A percentile compares a stretch with the other conserved stretches of the same genome.
Evolutionary conservation across 139 green algal genomes (phyloP).

Genomic region (Tetradesmus obliquus): DNA sequence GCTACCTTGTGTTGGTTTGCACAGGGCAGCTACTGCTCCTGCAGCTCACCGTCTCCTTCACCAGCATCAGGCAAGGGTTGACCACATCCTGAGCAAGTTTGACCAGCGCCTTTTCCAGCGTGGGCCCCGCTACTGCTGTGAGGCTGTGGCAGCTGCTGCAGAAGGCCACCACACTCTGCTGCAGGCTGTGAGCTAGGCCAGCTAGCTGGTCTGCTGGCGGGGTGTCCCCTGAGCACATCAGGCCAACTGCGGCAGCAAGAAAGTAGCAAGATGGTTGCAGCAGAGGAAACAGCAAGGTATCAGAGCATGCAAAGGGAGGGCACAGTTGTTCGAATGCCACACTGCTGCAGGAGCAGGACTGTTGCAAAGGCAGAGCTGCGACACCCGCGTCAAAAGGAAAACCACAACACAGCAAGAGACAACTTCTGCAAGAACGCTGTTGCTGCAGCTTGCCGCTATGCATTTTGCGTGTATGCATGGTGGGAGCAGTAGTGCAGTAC

Average conservation of each 20-base stretch:
- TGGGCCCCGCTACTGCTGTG: constrained; percentile 34
- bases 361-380: no score
- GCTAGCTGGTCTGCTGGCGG: background rate
- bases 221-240: constrained; percentile 22
- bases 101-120: background rate
- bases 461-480: no score
- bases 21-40: no score
- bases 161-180: constrained; percentile 22
- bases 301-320: no score
- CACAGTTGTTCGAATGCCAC: no score
- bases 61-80: constrained; percentile 22
- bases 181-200: background rate
- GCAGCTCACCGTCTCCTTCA: constrained; percentile 23
- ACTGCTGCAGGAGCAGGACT: no score
- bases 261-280: background rate
- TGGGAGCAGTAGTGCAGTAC: no score
- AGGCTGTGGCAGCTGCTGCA: background rate
- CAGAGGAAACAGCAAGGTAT: background rate
- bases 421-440: no score
- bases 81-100: constrained; percentile 33
- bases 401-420: no score
- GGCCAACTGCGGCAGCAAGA: constrained; percentile 32
- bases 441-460: no score
- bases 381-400: no score
- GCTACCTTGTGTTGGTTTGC: no score